Evolutionary conservation across 441 rosid genomes (phyloP), one percentile per base, ranked within the genome.

Genomic region (Euphorbia corollata): DNA sequence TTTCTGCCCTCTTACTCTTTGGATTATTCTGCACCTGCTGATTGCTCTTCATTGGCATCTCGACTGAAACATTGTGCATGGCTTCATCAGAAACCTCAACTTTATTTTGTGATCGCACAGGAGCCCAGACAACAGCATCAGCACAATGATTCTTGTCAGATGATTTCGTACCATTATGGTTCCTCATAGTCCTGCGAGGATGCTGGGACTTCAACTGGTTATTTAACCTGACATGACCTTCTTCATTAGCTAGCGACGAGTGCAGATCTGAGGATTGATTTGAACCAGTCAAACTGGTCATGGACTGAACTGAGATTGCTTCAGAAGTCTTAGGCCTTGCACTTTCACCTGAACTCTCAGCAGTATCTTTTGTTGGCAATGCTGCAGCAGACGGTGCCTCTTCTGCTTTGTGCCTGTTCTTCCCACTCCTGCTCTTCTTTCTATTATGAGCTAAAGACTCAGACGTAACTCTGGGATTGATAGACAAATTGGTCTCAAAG

Each of bases 71-170:
- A 71, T 75, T 79, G 79, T 78, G 84, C 72, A 63, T 72, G 59
- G 65, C 81, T 69, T 78, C 93, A 74, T 73, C 90, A 54, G 74
- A 32, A 73, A 64, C 82, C 77, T 89, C 96, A 72, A 75, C 59
- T 81, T 80, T 90, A 75, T 72, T 85, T 61, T 83, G 88, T 59
- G 91, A 73, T 61, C 82, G 83, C 47, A 90, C 79, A 27, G 98
- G 99, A 65, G 98, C 96, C 99, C 99, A 96, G 19, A 86, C 50
- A 77, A 85, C 95, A 78, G 88, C 78, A 80, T 82, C 94, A 68
- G 65, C 67, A 51, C 74, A 68, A 48, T 76, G 82, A 67, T 73
- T 70, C 64, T 82, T 92, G 59, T 90, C 98, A 11, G 78, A 65
- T 62, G 77, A 67, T 82, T 82, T 90, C 68, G 76, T 83, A 51